Evolutionary conservation across 2,329 filamentous ascomycete species (phyloP), one percentile per base, ranked within the genome.

Genomic region (Trichophyton benhamiae): DNA sequence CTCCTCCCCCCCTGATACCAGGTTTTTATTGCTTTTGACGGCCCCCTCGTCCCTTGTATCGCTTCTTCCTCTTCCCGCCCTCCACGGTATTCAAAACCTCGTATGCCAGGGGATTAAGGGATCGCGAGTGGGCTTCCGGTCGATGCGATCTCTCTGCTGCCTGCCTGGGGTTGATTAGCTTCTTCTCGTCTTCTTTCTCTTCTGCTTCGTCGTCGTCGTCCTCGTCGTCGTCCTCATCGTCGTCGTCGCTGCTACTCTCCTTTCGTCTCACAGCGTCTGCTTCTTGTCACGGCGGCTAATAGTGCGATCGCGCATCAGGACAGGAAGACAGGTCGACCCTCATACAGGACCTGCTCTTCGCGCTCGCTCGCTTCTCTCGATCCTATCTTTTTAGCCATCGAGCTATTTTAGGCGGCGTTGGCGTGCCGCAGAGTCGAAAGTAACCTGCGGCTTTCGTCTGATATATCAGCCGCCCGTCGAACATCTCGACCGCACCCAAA

Each of bases 61-160:
- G 49, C 49, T 55, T 33, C 49, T 55, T 30, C 33, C 11, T 36
- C 11, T 33, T 33, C 49, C 49, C 49, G 49, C 27, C 49, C 27
- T 27, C 49, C 49, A 33, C 49, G 30, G 49, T 27, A 13, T 7
- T 27, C 41, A 44, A 25, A 20, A 33, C 49, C 49, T 55, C 49
- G 49, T 55, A 55, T 36, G 49, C 13, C 49, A 55, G 49, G 49
- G 49, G 49, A 36, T 55, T 33, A 55, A 55, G 49, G 49, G 49
- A 55, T 20, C 49, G 27, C 30, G 30, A 55, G 49, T 55, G 49
- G 49, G 49, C 49, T 55, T 36, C 33, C 3, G 20, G 46, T 22
- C 46, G 46, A 49, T 49, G 46, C 22, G 20, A 15, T 49, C 9
- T 22, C 41, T 44, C 49, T 5, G 49, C n/a, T 27, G 49, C 22